Evolutionary conservation across 345 rosid genomes (phyloP), one percentile per base, ranked within the genome.

Genomic region (Gossypium arboreum): DNA sequence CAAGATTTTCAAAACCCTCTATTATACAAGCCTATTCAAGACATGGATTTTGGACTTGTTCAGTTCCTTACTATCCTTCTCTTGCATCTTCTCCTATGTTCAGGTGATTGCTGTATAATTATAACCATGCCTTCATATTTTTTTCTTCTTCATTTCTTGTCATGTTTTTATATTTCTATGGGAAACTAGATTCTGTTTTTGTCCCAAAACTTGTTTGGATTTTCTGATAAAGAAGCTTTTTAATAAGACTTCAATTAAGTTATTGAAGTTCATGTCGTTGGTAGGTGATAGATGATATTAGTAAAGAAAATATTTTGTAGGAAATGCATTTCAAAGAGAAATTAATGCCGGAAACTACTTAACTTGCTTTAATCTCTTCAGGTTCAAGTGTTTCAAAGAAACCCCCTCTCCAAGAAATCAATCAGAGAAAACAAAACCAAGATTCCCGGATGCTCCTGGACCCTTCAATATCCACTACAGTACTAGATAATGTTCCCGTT

Each of bases 51-150:
- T 17, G 56, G 71, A 74, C 75, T 82, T 82, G 67, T 78, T 66
- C 85, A 39, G 44, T 79, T 80, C 74, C 78, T 84, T 74, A 11
- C 75, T 29, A 52, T 88, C 82, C 75, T 88, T 82, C 80, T 89
- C 82, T 51, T 85, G 48, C 83, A 73, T 71, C 88, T 90, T 67
- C 82, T 88, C 59, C 74, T 88, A 65, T 67, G 60, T 73, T 82
- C 97, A 93, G 97, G 99, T 96, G 84, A 92, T 76, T 64, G 61
- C 16, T 57, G 4, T 2, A 9, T 12, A 4, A 3, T 24, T 59
- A 24, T 58, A 24, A 22, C 27, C 5, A 56, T 57, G 27, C 12
- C 61, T 57, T 20, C 9, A 57, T 8, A 34, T 34, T 34, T 48
- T 3, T 48, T 11, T 12, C 15, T 57, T 20, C 61, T 57, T 20